Percentiles rank a stretch among this genome's conserved stretches.
phyloP scores from a whole-genome alignment of 768 basidiomycete species.

The Dendrothele bispora region DNA sequence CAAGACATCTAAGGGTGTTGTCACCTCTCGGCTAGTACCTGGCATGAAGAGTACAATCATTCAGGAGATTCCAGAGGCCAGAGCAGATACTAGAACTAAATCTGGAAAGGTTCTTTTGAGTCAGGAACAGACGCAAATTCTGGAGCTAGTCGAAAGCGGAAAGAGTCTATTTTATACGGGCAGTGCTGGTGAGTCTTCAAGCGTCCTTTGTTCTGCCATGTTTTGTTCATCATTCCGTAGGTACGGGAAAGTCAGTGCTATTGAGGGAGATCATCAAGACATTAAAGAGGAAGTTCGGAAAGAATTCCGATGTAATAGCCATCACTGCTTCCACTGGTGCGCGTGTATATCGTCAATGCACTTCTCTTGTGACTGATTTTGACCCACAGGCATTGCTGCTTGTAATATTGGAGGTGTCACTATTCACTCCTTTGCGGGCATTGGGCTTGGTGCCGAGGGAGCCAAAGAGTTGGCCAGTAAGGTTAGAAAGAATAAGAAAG shows the following conservation, averaged over 20 bases:
- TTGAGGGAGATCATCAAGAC: conserved; percentile 86
- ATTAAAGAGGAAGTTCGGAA: conserved; percentile 56
- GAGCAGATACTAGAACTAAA: too few relatives aligned
- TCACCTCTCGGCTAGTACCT: too few relatives aligned
- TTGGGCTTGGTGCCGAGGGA: conserved; percentile 76
- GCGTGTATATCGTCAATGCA: conserved; percentile 7
- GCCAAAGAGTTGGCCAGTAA: conserved; percentile 62
- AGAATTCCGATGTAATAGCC: conserved; percentile 71
- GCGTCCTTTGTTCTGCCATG: conserved; percentile 15
- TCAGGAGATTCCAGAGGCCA: too few relatives aligned
- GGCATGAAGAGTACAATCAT: too few relatives aligned
- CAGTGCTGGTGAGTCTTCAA: conserved; percentile 74
- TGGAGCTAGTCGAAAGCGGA: conserved; percentile 71
- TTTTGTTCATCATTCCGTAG: conserved; percentile 38
- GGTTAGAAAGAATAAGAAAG: conserved; percentile 83
- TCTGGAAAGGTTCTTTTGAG: conserved; percentile 63
- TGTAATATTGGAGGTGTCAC: conserved; percentile 97
- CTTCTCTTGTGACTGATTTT: not conserved
- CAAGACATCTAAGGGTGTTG: not conserved
- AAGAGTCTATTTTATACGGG: conserved; percentile 94
- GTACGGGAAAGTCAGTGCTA: conserved; percentile 95
- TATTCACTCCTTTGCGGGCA: conserved; percentile 93
- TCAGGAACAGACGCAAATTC: conserved; percentile 81
- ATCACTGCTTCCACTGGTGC: conserved; percentile 93
- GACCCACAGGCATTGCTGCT: conserved; percentile 79